These are phyloP conservation scores for Picea sitchensis DNA, from an alignment of 75 land plant genomes.

Conservation along the genomic window DNA sequence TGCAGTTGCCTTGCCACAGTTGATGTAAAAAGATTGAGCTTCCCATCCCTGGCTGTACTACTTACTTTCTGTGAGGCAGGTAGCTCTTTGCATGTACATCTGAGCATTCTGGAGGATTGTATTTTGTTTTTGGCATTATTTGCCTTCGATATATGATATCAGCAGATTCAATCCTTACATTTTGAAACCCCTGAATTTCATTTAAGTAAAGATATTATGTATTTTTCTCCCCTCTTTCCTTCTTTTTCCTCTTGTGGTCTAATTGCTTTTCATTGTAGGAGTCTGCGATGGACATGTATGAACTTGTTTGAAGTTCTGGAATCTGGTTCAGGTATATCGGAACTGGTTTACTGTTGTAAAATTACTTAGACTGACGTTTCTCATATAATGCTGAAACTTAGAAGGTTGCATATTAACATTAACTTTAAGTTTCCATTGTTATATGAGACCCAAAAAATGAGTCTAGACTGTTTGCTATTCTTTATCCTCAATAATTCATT, in stretches of 20 bases:
- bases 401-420: no score
- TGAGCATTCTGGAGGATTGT: slow-evolving; percentile 13
- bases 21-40: slow-evolving; percentile 7
- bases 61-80: slow-evolving; percentile 6
- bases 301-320: not conserved
- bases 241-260: not conserved
- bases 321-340: not conserved
- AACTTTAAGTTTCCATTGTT: no score
- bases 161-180: slow-evolving; percentile 1
- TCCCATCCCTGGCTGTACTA: slow-evolving; percentile 1
- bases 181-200: not conserved
- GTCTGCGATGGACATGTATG: not conserved
- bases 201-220: slow-evolving; percentile 3
- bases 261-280: not conserved
- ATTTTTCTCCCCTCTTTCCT: not conserved
- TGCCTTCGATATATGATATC: slow-evolving; percentile 4
- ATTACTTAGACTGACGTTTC: no score
- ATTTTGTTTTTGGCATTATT: slow-evolving; percentile 10
- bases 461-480: slow-evolving; percentile 13
- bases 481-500: no score
- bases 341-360: no score
- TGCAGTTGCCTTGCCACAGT: not conserved
- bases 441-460: no score
- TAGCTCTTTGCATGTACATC: slow-evolving; percentile 10
- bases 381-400: no score